Percentiles rank a stretch among this genome's conserved stretches.
These are phyloP conservation scores for Penicillium thymicola DNA, from an alignment of 2,329 filamentous ascomycete species.

Conservation along the genomic window DNA sequence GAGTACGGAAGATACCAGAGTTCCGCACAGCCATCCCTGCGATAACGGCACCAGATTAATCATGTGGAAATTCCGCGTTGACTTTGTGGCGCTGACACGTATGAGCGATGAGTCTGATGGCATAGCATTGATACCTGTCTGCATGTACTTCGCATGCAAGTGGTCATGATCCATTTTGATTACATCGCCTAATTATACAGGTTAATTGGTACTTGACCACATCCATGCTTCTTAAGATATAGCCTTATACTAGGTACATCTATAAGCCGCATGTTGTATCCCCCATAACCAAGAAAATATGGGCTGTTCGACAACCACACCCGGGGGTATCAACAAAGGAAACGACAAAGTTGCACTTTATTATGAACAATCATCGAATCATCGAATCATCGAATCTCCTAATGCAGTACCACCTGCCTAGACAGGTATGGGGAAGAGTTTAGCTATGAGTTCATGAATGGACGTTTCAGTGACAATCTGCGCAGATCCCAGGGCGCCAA, in stretches of 20 bases:
- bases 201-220: background rate
- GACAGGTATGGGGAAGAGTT: background rate
- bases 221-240: background rate
- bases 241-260: background rate
- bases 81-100: conserved; percentile 28
- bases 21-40: conserved; percentile 13
- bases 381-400: background rate
- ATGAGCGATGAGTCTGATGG: conserved; percentile 6
- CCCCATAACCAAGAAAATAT: background rate
- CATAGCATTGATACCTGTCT: background rate
- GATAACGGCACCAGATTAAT: conserved; percentile 13
- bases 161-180: background rate
- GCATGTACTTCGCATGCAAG: background rate
- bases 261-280: background rate
- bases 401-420: conserved; percentile 6
- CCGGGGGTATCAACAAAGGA: background rate
- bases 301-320: background rate
- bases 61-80: conserved; percentile 11
- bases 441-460: background rate
- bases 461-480: background rate
- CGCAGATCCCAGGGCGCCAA: background rate
- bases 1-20: conserved; percentile 1
- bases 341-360: background rate
- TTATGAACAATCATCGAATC: background rate
- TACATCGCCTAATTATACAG: background rate